Conservation (phyloP, 2,329 filamentous ascomycete species). For the Malbranchea cinnamomea region DNA sequence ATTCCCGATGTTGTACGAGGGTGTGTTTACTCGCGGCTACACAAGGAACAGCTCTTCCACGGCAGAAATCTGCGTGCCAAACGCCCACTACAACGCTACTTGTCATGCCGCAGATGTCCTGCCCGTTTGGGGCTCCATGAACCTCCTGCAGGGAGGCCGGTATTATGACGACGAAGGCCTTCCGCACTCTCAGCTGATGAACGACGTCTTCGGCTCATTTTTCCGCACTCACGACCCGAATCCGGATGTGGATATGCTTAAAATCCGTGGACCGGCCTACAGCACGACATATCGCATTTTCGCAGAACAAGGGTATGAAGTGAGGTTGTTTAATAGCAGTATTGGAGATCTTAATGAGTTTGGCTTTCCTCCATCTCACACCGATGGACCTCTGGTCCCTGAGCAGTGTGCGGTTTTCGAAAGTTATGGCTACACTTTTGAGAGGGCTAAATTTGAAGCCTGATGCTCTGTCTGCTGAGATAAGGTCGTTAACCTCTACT, state of each 20-base stretch:
- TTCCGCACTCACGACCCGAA: conserved; percentile 1
- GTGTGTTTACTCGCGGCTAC: conserved; percentile 14
- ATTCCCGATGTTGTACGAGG: conserved; percentile 13
- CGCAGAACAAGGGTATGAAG: too few species aligned
- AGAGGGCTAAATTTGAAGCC: too few species aligned
- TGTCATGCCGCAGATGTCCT: conserved; percentile 16
- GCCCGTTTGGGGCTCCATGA: conserved; percentile 17
- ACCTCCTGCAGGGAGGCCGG: too few species aligned
- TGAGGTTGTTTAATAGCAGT: too few species aligned
- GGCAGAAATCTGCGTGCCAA: conserved; percentile 14
- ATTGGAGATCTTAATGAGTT: too few species aligned
- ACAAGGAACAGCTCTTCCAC: conserved; percentile 7
- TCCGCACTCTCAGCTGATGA: background rate
- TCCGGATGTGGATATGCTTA: background rate
- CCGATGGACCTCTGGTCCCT: too few species aligned
- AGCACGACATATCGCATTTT: too few species aligned
- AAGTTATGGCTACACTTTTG: too few species aligned
- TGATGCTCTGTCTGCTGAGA: too few species aligned
- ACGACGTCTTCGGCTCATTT: conserved; percentile 1
- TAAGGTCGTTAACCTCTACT: too few species aligned
- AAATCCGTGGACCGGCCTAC: background rate
- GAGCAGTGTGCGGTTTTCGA: too few species aligned
- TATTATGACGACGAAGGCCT: background rate
- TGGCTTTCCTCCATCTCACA: too few species aligned
- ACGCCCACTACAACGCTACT: conserved; percentile 14